phyloP scores from a whole-genome alignment of 2,329 filamentous ascomycete genomes.

The Neopestalotiopsis clavispora region DNA sequence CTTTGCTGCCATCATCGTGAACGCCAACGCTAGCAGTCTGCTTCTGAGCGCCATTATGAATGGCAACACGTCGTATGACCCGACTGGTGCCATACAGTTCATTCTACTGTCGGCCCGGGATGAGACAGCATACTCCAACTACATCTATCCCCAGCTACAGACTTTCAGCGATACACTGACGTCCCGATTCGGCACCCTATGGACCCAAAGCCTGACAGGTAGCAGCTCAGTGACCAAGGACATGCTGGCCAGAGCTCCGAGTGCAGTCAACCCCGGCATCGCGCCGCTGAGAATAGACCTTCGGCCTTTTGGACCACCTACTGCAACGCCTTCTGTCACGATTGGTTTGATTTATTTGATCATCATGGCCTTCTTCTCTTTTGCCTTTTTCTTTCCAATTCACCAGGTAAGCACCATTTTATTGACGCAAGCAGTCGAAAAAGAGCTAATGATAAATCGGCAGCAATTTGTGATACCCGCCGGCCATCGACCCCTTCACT shows the following conservation, averaged over 20 bases:
- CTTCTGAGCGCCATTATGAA: slow-evolving; percentile 57
- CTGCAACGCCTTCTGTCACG: slow-evolving; percentile 60
- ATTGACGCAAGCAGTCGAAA: background rate
- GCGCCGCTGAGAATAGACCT: slow-evolving; percentile 51
- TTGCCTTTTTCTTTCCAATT: slow-evolving; percentile 67
- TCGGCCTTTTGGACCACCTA: slow-evolving; percentile 61
- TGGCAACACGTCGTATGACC: slow-evolving; percentile 64
- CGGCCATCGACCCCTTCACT: slow-evolving; percentile 61
- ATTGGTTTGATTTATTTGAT: slow-evolving; percentile 71
- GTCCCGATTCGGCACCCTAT: slow-evolving; percentile 51
- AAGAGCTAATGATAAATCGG: background rate
- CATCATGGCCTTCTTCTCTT: slow-evolving; percentile 70
- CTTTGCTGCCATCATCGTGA: slow-evolving; percentile 67
- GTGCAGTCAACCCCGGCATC: slow-evolving; percentile 38
- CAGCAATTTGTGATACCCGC: slow-evolving; percentile 57
- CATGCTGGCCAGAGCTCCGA: slow-evolving; percentile 30
- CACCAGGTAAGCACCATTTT: slow-evolving; percentile 48
- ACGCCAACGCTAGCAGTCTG: slow-evolving; percentile 64
- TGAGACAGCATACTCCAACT: slow-evolving; percentile 56
- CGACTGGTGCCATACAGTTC: slow-evolving; percentile 60
- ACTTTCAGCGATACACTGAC: slow-evolving; percentile 51
- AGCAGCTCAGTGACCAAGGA: slow-evolving; percentile 41
- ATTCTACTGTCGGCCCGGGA: slow-evolving; percentile 62
- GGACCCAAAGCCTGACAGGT: slow-evolving; percentile 45
- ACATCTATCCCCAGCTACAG: slow-evolving; percentile 57